Conservation (phyloP, 208 protist species). For the Acanthamoeba triangularis region DNA sequence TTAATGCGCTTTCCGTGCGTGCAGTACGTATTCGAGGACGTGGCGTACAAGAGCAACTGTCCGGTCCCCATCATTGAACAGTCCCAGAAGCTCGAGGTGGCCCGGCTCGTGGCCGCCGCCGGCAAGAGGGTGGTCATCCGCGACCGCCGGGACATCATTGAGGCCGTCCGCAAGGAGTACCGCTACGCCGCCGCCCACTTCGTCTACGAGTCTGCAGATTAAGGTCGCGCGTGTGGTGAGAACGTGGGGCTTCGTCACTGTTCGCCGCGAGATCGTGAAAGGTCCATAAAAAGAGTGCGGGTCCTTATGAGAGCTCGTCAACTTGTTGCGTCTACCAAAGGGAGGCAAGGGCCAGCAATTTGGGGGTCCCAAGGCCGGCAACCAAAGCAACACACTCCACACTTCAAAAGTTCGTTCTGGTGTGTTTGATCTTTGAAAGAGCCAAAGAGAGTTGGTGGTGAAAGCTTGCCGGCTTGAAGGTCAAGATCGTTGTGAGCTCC, state of each 20-base stretch:
- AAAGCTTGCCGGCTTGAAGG: no score
- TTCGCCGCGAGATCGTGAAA: no score
- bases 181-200: conserved; percentile 10
- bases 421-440: no score
- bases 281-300: no score
- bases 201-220: neutral
- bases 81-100: conserved; percentile 87
- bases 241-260: no score
- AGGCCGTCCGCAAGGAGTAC: conserved; percentile 79
- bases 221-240: neutral
- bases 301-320: no score
- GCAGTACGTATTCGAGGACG: conserved; percentile 86
- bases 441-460: no score
- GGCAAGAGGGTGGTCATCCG: conserved; percentile 83
- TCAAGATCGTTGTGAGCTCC: no score
- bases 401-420: neutral
- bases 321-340: no score
- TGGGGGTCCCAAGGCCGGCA: neutral
- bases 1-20: neutral
- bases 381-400: neutral
- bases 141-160: conserved; percentile 78
- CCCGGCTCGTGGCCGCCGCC: conserved; percentile 75
- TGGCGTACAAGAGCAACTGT: conserved; percentile 87
- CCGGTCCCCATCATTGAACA: conserved; percentile 90
- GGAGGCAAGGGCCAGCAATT: neutral